Conservation (phyloP, 2,329 filamentous ascomycete species). For the Xylariaceae sp. region DNA sequence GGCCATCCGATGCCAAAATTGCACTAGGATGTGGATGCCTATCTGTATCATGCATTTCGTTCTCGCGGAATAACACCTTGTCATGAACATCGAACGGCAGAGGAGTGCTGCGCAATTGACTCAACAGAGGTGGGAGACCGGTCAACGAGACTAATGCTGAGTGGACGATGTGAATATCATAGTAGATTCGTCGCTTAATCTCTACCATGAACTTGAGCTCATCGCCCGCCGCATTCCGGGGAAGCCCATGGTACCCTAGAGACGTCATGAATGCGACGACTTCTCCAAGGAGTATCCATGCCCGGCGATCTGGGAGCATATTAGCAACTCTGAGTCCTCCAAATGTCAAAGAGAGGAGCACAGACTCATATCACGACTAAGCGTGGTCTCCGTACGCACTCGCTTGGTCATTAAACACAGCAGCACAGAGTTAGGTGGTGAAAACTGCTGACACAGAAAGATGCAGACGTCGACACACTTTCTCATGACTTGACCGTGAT, state of each 20-base stretch:
- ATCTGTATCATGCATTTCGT: conserved; percentile 30
- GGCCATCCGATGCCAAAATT: conserved; percentile 3
- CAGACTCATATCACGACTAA: conserved; percentile 16
- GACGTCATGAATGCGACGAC: conserved; percentile 36
- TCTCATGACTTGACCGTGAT: conserved; percentile 16
- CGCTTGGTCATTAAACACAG: conserved; percentile 7
- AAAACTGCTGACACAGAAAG: conserved; percentile 28
- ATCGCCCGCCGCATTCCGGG: conserved; percentile 18
- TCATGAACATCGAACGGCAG: conserved; percentile 38
- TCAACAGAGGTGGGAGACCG: conserved; percentile 38
- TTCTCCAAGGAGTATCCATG: conserved; percentile 29
- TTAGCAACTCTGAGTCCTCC: conserved; percentile 3
- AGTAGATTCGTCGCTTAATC: conserved; percentile 31
- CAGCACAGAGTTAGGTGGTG: conserved; percentile 23
- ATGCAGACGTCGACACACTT: conserved; percentile 25
- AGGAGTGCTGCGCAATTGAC: conserved; percentile 36
- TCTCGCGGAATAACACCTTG: conserved; percentile 33
- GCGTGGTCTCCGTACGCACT: conserved; percentile 6
- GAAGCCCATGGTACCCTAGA: conserved; percentile 45
- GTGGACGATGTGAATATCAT: conserved; percentile 33
- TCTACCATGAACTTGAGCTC: conserved; percentile 23
- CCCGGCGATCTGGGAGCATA: conserved; percentile 20
- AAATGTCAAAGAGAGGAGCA: not conserved
- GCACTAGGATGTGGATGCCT: not conserved
- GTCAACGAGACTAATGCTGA: conserved; percentile 39